These are phyloP conservation scores for Solanum hybrid DNA, from an alignment of 305 asterid genomes.

Conservation along the genomic window DNA sequence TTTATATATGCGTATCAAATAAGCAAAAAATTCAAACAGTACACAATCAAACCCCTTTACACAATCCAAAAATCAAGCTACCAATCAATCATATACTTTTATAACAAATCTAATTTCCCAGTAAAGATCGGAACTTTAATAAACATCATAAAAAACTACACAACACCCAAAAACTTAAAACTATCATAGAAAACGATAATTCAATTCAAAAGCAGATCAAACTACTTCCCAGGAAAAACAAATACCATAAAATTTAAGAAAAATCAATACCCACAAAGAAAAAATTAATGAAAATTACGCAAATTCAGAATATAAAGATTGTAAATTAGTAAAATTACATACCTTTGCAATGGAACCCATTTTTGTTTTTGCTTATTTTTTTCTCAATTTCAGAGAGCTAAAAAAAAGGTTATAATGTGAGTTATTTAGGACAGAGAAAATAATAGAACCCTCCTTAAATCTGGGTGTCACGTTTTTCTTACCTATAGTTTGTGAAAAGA, in stretches of 20 bases:
- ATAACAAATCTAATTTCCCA: neutral
- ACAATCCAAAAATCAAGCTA: neutral
- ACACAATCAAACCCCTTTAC: neutral
- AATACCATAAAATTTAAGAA: neutral
- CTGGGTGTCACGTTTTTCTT: neutral
- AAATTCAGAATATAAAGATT: neutral
- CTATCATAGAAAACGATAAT: neutral
- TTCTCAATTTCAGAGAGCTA: neutral
- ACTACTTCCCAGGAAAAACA: neutral
- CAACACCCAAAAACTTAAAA: neutral
- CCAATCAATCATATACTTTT: neutral
- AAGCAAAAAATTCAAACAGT: neutral
- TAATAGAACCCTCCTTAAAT: neutral
- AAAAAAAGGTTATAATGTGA: neutral
- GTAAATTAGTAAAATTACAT: neutral
- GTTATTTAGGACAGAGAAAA: neutral
- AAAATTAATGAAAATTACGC: neutral
- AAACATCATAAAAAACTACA: neutral
- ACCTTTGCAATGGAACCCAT: slow-evolving; percentile 12
- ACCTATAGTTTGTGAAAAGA: neutral
- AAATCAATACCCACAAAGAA: neutral
- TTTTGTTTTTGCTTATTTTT: neutral
- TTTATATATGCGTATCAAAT: neutral
- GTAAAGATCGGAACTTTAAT: neutral
- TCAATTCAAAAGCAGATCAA: neutral